Percentiles rank a stretch among this genome's conserved stretches.
Conservation (phyloP, 108 stramenopile genomes). For the Skeletonema potamos region DNA sequence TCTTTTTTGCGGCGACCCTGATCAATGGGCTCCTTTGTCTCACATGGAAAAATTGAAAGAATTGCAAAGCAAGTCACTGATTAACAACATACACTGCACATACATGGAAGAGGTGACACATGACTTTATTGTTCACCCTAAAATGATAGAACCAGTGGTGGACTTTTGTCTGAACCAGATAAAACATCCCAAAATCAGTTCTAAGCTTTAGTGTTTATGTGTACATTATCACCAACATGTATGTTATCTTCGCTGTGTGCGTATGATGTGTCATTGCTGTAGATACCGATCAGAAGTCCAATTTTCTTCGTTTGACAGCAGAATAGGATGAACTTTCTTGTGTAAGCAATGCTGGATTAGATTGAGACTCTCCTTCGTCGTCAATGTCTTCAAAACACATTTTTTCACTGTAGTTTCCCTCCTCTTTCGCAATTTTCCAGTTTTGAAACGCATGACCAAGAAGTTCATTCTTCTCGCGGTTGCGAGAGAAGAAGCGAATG, state of each 20-base stretch:
- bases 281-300: not conserved
- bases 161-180: constrained; percentile 48
- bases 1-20: constrained; percentile 61
- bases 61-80: constrained; percentile 17
- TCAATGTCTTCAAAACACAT: constrained; percentile 10
- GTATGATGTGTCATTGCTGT: too few species aligned
- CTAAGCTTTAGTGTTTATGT: not conserved
- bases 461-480: constrained; percentile 21
- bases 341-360: not conserved
- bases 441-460: constrained; percentile 19
- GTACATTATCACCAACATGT: not conserved
- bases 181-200: not conserved
- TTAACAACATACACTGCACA: constrained; percentile 28
- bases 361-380: constrained; percentile 6
- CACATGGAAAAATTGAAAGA: constrained; percentile 51
- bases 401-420: not conserved
- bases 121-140: constrained; percentile 51
- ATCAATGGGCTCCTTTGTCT: constrained; percentile 70
- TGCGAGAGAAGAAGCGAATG: constrained; percentile 27
- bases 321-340: not conserved
- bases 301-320: not conserved
- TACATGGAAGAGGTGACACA: constrained; percentile 47
- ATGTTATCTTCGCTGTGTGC: too few species aligned
- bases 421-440: constrained; percentile 14
- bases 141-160: constrained; percentile 44